These are phyloP conservation scores for Pseudogymnoascus destructans DNA, from an alignment of 2,329 filamentous ascomycete species.

Conservation along the genomic window DNA sequence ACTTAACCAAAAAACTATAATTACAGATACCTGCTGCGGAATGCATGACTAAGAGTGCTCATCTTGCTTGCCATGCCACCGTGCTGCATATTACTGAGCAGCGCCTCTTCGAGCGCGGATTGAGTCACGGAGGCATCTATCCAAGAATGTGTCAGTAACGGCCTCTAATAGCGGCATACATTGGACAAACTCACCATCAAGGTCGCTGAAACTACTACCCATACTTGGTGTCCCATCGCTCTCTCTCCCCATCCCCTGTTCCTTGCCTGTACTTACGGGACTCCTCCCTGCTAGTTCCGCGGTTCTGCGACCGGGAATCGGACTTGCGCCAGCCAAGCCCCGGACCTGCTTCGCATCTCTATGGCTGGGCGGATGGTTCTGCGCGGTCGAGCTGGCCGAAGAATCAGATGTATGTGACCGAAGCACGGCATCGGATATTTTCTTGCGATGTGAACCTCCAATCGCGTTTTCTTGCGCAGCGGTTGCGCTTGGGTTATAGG, in stretches of 20 bases:
- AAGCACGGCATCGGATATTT: constrained; percentile 16
- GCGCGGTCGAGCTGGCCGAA: constrained; percentile 37
- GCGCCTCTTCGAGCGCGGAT: constrained; percentile 64
- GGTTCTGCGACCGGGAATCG: constrained; percentile 45
- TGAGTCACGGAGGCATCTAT: constrained; percentile 68
- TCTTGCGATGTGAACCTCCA: constrained; percentile 17
- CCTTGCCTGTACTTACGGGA: constrained; percentile 31
- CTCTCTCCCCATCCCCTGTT: constrained; percentile 37
- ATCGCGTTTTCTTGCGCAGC: constrained; percentile 19
- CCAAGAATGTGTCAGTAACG: constrained; percentile 12
- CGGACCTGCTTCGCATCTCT: constrained; percentile 15
- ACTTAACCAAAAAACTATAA: not conserved
- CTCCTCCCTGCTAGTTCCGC: constrained; percentile 44
- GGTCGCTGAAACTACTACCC: constrained; percentile 76
- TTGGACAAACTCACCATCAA: constrained; percentile 46
- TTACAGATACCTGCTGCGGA: constrained; percentile 45
- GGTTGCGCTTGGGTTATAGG: constrained; percentile 22
- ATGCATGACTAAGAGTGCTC: constrained; percentile 53
- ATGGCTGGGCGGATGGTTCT: constrained; percentile 15
- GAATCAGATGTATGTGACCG: constrained; percentile 44
- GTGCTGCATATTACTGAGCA: constrained; percentile 59
- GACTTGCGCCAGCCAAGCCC: constrained; percentile 25
- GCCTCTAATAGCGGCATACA: not conserved
- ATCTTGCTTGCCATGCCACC: constrained; percentile 48
- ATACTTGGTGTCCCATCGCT: constrained; percentile 68